Base-by-base conservation (phyloP, 345 rosid species). In the Laguncularia racemosa region DNA sequence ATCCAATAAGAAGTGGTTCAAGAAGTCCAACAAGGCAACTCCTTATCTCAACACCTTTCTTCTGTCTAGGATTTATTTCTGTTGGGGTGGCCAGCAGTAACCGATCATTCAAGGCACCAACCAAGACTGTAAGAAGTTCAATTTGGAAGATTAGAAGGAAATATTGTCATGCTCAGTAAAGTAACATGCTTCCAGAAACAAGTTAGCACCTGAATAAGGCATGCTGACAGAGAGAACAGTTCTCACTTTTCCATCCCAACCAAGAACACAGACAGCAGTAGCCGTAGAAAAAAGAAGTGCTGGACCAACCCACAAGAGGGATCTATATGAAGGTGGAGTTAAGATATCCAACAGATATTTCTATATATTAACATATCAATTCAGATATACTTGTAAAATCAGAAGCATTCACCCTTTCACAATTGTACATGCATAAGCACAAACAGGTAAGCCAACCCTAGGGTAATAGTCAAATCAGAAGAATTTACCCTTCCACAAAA, bases 1-100 rank as follows among this genome's bases (percentile, higher is more conserved):
- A 93, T 53, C 99, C 99, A n/a, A 93, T 87, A 64, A 89, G 86
- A 71, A 93, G 97, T 33, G 96, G 99, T 76, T 89, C 99, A 28
- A 93, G 90, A 57, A 93, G 90, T 70, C 99, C 99, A 61, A 93
- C 85, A 59, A 89, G 96, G 64, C 90, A 89, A 73, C 97, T 84
- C 81, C 78, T 87, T 59, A 93, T 79, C 75, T 93, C 97, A 58
- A 89, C 52, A 23, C 81, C 88, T 60, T 85, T 89, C 72, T 89
- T 93, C 65, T 93, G 95, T 73, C 83, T 80, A 47, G 96, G 97
- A 74, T 69, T 93, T 62, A 84, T 70, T 67, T 93, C 97, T 44
- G 96, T 89, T 52, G 95, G 88, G 70, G 71, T 75, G 26, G 90
- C 95, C 7, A 93, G 81, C 73, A 89, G 73, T 69, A 93, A 59